Conservation (phyloP, 192 early-diverging fungal species). For the Pilaira anomala region DNA sequence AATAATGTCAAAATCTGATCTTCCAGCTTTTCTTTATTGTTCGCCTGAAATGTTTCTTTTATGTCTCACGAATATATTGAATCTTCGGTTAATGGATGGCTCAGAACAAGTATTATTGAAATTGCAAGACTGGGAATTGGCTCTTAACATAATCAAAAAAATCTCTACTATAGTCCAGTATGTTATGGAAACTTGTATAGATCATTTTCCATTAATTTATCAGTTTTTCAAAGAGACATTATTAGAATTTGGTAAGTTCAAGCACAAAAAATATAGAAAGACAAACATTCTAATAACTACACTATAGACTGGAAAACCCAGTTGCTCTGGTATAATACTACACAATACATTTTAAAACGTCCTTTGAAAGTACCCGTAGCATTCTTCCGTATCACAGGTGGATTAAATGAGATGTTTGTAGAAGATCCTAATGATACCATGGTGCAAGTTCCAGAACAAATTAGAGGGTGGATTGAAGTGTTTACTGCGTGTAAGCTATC, state of each 20-base stretch:
- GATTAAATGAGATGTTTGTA: background rate
- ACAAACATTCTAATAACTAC: background rate
- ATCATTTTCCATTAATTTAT: too few relatives aligned
- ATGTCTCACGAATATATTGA: background rate
- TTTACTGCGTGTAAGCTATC: slow-evolving; percentile 11
- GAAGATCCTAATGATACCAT: background rate
- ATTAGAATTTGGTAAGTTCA: too few relatives aligned
- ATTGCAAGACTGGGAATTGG: slow-evolving; percentile 6
- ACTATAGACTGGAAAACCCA: slow-evolving; percentile 17
- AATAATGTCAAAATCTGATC: background rate
- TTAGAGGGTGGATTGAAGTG: background rate
- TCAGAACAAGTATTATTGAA: background rate
- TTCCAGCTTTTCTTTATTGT: slow-evolving; percentile 6
- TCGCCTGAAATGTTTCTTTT: slow-evolving; percentile 2
- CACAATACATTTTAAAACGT: background rate
- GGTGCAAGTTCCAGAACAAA: background rate
- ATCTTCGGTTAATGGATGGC: too few relatives aligned
- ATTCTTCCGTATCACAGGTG: slow-evolving; percentile 6
- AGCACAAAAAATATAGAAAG: background rate
- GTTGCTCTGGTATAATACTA: slow-evolving; percentile 6
- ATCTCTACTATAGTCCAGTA: background rate
- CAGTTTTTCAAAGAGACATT: too few relatives aligned
- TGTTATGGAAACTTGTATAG: background rate
- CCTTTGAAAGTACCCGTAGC: slow-evolving; percentile 4
- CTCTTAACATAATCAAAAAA: background rate